Evolutionary conservation across 345 rosid genomes (phyloP), one percentile per base, ranked within the genome.

Genomic region (Turritis glabra): DNA sequence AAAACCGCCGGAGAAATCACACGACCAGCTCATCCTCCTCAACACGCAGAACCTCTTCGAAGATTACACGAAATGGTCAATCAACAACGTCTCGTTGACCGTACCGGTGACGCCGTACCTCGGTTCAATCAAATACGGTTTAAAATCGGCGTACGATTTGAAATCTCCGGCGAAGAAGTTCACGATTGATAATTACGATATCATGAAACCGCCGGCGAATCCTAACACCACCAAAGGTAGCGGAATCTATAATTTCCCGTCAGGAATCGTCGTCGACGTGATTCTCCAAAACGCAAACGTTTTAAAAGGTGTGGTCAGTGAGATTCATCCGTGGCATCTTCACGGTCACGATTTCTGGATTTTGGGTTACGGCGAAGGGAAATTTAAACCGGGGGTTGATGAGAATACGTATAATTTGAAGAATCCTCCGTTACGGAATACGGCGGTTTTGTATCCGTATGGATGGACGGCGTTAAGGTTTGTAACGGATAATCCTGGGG

Each of bases 321-420:
- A 90, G 72, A 79, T 84, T 0, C 98, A 90, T 35, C 96, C 98
- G 0, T 89, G 98, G 98, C 97, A 90, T 72, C 60, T 89, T 33
- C 98, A 93, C 41, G 97, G 97, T 0, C 98, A 93, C 32, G 87
- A 87, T 73, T 93, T 93, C 21, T 90, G 97, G 97, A 80, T 93
- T 7, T 56, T 94, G 12, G 98, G 88, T 4, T 88, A 87, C 52
- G 97, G 98, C 1, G 89, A 86, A 21, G 97, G 95, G 53, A 87
- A 75, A 66, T 94, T 51, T 32, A 15, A 33, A 48, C 18, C 26
- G 0, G 71, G 71, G 4, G 17, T 30, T 0, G 88, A 88, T 25
- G 88, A 77, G 64, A 66, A 44, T 62, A 82, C 12, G 7, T 84
- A 79, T 29, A 90, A 93, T 67, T 35, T 86, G 80, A 71, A 71